Evolutionary conservation across 2,329 filamentous ascomycete genomes (phyloP).

Genomic region (Orbilia ellipsospora): DNA sequence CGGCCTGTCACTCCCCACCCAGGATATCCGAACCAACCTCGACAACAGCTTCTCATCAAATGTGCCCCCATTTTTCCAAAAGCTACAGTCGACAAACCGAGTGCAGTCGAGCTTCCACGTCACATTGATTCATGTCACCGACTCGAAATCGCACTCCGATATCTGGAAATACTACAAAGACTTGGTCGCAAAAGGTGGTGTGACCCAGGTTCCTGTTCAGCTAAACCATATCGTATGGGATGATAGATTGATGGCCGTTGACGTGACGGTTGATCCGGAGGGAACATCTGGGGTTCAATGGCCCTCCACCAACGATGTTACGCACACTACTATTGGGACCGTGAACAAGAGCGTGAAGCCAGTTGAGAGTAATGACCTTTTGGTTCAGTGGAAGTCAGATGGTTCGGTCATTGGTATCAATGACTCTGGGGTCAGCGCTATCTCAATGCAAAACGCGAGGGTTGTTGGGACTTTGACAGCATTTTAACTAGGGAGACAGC

Average conservation of each 20-base stretch:
- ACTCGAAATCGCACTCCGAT: conserved; percentile 70
- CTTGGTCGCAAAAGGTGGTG: conserved; percentile 71
- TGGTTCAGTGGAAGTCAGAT: conserved; percentile 72
- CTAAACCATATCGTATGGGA: conserved; percentile 83
- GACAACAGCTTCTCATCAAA: conserved; percentile 58
- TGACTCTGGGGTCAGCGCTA: conserved; percentile 2
- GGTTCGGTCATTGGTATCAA: conserved; percentile 11
- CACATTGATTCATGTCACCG: conserved; percentile 85
- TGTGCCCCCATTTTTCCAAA: conserved; percentile 75
- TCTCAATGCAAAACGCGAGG: conserved; percentile 6
- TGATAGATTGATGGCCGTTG: conserved; percentile 79
- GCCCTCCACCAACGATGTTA: conserved; percentile 77
- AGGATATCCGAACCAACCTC: conserved; percentile 3
- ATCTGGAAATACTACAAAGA: conserved; percentile 78
- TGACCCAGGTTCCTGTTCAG: conserved; percentile 73
- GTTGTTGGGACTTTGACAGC: conserved; percentile 9
- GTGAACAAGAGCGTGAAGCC: conserved; percentile 80
- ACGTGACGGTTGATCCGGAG: conserved; percentile 71
- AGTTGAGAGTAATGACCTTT: conserved; percentile 89
- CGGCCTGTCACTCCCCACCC: conserved; percentile 1
- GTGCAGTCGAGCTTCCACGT: conserved; percentile 91
- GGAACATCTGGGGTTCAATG: conserved; percentile 66
- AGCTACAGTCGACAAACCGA: conserved; percentile 77
- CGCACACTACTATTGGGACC: conserved; percentile 92
- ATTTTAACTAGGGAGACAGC: neutral